phyloP scores from a whole-genome alignment of 2,329 filamentous ascomycete genomes.

The Epichloe scottii region DNA sequence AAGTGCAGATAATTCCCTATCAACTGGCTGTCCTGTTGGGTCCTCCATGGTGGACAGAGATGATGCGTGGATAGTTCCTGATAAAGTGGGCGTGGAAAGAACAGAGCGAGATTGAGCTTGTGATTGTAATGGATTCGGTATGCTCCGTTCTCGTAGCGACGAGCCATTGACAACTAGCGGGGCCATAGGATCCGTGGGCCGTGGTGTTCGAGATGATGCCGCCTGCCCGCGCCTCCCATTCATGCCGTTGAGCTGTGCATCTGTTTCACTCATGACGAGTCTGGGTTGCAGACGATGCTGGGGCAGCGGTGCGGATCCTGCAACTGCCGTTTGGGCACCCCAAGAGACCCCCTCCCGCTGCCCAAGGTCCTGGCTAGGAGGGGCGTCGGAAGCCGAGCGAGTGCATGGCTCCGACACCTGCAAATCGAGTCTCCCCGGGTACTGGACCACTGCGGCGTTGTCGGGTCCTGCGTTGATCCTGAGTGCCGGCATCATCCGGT shows the following conservation, averaged over 20 bases:
- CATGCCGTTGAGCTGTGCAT: not conserved
- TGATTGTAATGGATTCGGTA: slow-evolving; percentile 1
- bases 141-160: slow-evolving; percentile 1
- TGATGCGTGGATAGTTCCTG: not conserved
- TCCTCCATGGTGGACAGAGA: not conserved
- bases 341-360: not conserved
- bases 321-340: not conserved
- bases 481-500: slow-evolving; percentile 14
- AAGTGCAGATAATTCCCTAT: not conserved
- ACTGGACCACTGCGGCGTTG: slow-evolving; percentile 12
- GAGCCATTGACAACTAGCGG: slow-evolving; percentile 3
- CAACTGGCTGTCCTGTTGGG: not conserved
- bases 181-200: not conserved
- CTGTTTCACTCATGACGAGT: not conserved
- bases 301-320: not conserved
- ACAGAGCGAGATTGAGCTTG: not conserved
- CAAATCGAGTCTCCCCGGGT: not conserved
- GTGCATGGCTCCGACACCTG: not conserved
- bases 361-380: not conserved
- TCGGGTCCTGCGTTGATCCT: slow-evolving; percentile 18
- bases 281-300: not conserved
- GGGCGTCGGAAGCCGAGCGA: not conserved
- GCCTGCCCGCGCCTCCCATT: not conserved
- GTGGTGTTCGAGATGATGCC: not conserved
- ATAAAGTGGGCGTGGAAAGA: not conserved